A percentile compares a stretch with the other conserved stretches of the same genome.
Evolutionary conservation across 2,329 filamentous ascomycete genomes (phyloP).

Genomic region (Talaromyces sp.): DNA sequence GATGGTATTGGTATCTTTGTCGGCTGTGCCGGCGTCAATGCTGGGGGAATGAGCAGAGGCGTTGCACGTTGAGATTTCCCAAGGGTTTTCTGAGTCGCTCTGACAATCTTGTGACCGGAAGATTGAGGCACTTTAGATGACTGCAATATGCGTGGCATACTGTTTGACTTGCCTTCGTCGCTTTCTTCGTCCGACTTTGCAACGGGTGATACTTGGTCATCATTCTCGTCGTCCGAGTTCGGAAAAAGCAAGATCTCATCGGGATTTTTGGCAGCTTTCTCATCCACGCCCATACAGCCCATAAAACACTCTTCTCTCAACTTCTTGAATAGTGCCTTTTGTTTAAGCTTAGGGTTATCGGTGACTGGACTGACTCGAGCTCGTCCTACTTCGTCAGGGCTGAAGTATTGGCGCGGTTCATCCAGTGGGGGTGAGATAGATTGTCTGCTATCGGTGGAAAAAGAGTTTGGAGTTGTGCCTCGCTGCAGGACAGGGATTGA

Average conservation of each 20-base stretch:
- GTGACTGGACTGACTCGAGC: constrained; percentile 36
- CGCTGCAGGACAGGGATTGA: constrained; percentile 8
- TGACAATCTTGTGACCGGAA: not conserved
- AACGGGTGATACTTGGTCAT: constrained; percentile 22
- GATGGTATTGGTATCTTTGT: constrained; percentile 17
- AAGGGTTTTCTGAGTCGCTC: not conserved
- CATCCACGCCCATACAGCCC: constrained; percentile 39
- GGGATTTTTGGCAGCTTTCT: constrained; percentile 33
- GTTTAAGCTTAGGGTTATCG: constrained; percentile 29
- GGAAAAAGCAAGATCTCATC: constrained; percentile 39
- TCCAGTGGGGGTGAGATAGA: constrained; percentile 16
- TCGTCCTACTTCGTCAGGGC: constrained; percentile 39
- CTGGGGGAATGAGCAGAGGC: not conserved
- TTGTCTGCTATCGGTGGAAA: constrained; percentile 5
- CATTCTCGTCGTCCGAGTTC: constrained; percentile 25
- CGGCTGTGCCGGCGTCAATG: constrained; percentile 8
- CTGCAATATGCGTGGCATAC: not conserved
- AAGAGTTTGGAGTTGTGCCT: not conserved
- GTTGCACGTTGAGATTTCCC: not conserved
- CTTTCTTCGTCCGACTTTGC: constrained; percentile 23
- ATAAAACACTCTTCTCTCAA: constrained; percentile 39
- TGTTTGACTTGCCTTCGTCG: constrained; percentile 12
- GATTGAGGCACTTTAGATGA: constrained; percentile 7
- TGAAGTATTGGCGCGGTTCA: constrained; percentile 30
- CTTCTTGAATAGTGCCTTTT: constrained; percentile 23